Evolutionary conservation across 306 rosid species (phyloP).

Genomic region (Lotus japonicus): DNA sequence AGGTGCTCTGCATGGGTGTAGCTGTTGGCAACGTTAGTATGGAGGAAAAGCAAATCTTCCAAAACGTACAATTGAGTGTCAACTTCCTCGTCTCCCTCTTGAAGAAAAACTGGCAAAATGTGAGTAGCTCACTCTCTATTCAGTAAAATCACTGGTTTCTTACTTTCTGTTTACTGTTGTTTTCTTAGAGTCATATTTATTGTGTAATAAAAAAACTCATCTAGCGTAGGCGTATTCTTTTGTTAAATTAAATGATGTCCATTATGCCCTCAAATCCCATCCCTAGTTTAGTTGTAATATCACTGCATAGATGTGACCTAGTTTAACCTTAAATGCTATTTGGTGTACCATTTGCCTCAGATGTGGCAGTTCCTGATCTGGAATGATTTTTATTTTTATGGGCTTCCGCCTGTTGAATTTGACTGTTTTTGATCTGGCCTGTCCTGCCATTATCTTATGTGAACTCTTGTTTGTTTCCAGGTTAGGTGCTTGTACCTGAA

Average conservation of each 20-base stretch:
- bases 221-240: neutral
- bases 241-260: neutral
- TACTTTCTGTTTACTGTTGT: neutral
- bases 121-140: conserved; percentile 24
- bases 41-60: conserved; percentile 92
- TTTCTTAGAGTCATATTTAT: neutral
- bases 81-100: conserved; percentile 76
- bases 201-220: neutral
- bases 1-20: conserved; percentile 89
- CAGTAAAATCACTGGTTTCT: neutral
- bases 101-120: conserved; percentile 92
- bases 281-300: neutral
- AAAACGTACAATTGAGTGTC: conserved; percentile 75
- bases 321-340: neutral
- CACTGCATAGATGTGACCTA: neutral
- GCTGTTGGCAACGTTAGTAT: conserved; percentile 78
- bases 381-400: too few relatives aligned
- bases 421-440: too few relatives aligned
- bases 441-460: neutral
- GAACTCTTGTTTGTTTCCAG: conserved; percentile 18
- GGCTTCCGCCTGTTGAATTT: too few relatives aligned
- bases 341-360: neutral
- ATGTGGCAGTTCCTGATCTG: neutral
- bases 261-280: neutral
- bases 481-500: conserved; percentile 42